A percentile compares a stretch with the other conserved stretches of the same genome.
Conservation (phyloP, 306 rosid genomes). For the Corylus avellana region DNA sequence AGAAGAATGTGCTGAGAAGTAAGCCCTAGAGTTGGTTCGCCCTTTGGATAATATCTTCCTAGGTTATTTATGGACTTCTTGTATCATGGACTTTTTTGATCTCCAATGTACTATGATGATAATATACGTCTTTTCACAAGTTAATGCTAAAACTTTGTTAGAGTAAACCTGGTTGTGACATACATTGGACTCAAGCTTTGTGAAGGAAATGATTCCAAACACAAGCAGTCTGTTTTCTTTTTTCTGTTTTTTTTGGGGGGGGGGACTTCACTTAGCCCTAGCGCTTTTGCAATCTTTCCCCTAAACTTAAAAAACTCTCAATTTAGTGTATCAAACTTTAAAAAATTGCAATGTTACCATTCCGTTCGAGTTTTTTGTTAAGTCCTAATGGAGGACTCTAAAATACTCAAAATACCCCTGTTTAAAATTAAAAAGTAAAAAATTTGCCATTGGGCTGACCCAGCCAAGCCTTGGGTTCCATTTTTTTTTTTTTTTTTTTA, state of each 20-base stretch:
- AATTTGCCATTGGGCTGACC: too few relatives aligned
- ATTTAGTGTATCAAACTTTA: too few relatives aligned
- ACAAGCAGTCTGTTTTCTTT: neutral
- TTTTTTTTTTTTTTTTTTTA: too few relatives aligned
- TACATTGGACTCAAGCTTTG: neutral
- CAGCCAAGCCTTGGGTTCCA: too few relatives aligned
- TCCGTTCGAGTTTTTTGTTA: too few relatives aligned
- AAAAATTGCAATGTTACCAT: too few relatives aligned
- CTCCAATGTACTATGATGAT: neutral
- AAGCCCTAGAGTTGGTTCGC: neutral
- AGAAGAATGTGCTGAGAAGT: neutral
- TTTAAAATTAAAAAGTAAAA: too few relatives aligned
- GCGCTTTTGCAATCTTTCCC: too few relatives aligned
- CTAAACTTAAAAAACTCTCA: too few relatives aligned
- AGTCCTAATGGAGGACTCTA: too few relatives aligned
- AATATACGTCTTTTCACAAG: neutral
- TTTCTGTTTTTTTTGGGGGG: neutral
- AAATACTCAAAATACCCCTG: too few relatives aligned
- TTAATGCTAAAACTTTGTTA: neutral
- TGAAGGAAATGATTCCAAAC: neutral
- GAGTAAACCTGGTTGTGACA: neutral
- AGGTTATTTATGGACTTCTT: neutral
- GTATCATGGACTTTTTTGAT: neutral
- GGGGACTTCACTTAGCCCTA: too few relatives aligned
- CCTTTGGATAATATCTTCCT: neutral